A percentile compares a stretch with the other conserved stretches of the same genome.
These are phyloP conservation scores for Russula olivacea DNA, from an alignment of 768 basidiomycete species.

Conservation along the genomic window DNA sequence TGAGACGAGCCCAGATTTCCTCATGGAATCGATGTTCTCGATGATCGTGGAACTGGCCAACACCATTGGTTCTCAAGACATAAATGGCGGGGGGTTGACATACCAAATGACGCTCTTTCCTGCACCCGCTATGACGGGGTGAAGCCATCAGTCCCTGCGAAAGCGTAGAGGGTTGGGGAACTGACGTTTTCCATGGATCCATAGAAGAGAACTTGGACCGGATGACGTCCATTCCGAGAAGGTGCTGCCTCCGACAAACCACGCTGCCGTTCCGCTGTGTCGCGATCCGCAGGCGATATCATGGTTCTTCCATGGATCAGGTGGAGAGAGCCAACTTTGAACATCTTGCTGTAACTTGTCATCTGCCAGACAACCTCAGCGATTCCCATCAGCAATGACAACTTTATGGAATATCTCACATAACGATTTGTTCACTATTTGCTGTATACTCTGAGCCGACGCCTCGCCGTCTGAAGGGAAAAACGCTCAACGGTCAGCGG, in stretches of 20 bases:
- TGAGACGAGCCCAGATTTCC: not conserved
- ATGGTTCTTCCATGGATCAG: slow-evolving; percentile 4
- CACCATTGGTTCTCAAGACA: not conserved
- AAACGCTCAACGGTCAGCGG: not conserved
- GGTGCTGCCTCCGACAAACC: not conserved
- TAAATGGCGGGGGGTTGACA: not conserved
- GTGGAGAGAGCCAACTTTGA: not conserved
- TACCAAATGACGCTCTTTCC: slow-evolving; percentile 1
- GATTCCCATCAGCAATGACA: not conserved
- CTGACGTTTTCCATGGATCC: not conserved
- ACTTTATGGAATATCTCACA: not conserved
- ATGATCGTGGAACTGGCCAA: not conserved
- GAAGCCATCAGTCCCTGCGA: not conserved
- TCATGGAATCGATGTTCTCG: not conserved
- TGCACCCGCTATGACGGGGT: not conserved
- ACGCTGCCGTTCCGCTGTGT: not conserved
- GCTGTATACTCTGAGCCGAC: not conserved
- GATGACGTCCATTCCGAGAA: not conserved
- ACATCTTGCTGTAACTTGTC: not conserved
- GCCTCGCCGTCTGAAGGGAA: not conserved
- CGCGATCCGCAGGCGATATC: not conserved
- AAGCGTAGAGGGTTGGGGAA: no score
- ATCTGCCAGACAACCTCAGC: not conserved
- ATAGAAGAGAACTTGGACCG: not conserved
- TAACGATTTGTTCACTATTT: not conserved